Percentiles rank a stretch among this genome's conserved stretches.
These are phyloP conservation scores for Colletotrichum spaethianum DNA, from an alignment of 2,329 filamentous ascomycete genomes.

Conservation along the genomic window DNA sequence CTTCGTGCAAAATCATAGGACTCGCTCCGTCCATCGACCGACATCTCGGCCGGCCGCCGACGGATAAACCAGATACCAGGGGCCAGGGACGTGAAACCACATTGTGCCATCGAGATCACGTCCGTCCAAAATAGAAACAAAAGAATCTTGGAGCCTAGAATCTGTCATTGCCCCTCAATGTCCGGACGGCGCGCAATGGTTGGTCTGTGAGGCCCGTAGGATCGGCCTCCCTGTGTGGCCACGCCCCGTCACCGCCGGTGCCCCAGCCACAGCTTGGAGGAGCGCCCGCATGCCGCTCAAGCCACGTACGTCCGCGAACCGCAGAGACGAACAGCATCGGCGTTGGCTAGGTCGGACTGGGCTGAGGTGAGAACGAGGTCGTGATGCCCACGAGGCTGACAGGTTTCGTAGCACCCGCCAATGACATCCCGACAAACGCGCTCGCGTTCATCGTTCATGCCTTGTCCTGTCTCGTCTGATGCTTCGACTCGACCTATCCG, in stretches of 20 bases:
- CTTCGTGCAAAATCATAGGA: too few species aligned
- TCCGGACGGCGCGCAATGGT: slow-evolving; percentile 25
- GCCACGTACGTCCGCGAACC: slow-evolving; percentile 25
- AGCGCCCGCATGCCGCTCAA: slow-evolving; percentile 30
- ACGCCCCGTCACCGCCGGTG: slow-evolving; percentile 15
- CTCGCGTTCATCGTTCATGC: slow-evolving; percentile 7
- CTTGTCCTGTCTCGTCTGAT: slow-evolving; percentile 2
- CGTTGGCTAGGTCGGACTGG: slow-evolving; percentile 10
- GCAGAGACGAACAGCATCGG: neutral
- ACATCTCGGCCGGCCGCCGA: neutral
- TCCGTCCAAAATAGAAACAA: slow-evolving; percentile 33
- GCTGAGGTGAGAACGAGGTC: slow-evolving; percentile 34
- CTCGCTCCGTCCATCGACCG: neutral
- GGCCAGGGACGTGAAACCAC: neutral
- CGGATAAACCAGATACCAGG: neutral
- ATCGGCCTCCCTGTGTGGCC: slow-evolving; percentile 35
- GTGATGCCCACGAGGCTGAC: slow-evolving; percentile 26
- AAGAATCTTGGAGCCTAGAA: slow-evolving; percentile 37
- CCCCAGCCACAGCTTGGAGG: slow-evolving; percentile 37
- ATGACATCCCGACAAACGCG: neutral
- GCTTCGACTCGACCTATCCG: neutral
- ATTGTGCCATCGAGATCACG: slow-evolving; percentile 4
- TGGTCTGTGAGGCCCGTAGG: slow-evolving; percentile 30
- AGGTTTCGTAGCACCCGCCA: slow-evolving; percentile 1
- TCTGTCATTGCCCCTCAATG: slow-evolving; percentile 23